Evolutionary conservation across 805 yeast species (phyloP).

Genomic region (Metschnikowia lunata): DNA sequence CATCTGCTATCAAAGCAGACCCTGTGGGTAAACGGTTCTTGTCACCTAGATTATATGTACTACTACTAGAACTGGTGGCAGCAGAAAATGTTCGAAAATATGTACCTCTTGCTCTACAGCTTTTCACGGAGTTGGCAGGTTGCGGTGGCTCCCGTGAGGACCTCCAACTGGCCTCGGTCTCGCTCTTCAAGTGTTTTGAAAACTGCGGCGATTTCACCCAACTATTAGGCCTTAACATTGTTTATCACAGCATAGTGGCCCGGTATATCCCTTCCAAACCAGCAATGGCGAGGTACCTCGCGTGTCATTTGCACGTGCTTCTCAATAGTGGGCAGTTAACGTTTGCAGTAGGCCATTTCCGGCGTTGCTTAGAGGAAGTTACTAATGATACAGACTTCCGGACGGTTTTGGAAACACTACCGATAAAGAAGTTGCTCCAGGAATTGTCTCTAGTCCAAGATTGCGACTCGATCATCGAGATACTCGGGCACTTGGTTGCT

Average conservation of each 20-base stretch:
- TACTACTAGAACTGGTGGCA: constrained; percentile 14
- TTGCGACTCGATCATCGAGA: constrained; percentile 18
- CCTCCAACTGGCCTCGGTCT: constrained; percentile 2
- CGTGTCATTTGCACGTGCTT: constrained; percentile 21
- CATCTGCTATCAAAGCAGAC: constrained; percentile 7
- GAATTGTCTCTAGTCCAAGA: constrained; percentile 19
- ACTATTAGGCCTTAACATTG: constrained; percentile 18
- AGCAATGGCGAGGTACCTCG: constrained; percentile 15
- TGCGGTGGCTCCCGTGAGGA: constrained; percentile 3
- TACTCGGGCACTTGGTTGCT: constrained; percentile 3
- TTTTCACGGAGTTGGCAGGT: constrained; percentile 7
- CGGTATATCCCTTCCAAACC: no score
- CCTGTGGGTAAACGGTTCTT: constrained; percentile 3
- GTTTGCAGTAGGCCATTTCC: constrained; percentile 19
- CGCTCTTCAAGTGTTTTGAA: constrained; percentile 9
- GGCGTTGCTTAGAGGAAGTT: not conserved
- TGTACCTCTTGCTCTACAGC: constrained; percentile 7
- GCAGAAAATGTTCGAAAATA: not conserved
- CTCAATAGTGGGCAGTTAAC: constrained; percentile 22
- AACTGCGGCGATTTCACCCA: constrained; percentile 20
- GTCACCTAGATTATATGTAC: constrained; percentile 6
- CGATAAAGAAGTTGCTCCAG: constrained; percentile 17
- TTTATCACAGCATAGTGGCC: constrained; percentile 20
- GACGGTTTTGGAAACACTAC: constrained; percentile 7
- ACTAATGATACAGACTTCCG: not conserved